phyloP scores from a whole-genome alignment of 371 early-diverging fungal genomes.

The Actinomortierella wolfii region DNA sequence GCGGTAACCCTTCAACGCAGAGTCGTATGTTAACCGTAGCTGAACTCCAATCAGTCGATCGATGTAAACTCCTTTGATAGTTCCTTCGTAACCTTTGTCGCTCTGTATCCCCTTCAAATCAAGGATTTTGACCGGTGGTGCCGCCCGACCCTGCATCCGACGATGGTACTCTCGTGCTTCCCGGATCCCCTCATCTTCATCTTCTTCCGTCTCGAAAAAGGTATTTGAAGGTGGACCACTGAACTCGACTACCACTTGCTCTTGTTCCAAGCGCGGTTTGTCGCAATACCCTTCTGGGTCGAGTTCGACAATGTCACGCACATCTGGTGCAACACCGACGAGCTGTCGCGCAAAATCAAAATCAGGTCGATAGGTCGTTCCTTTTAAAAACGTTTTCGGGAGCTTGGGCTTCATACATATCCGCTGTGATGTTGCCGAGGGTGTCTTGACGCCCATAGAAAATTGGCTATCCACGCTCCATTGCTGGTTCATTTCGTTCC shows the following conservation, averaged over 20 bases:
- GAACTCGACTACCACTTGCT: slow-evolving; percentile 30
- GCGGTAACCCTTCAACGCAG: slow-evolving; percentile 23
- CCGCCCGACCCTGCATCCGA: too few species aligned
- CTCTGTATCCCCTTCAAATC: too few species aligned
- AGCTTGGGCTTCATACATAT: not conserved
- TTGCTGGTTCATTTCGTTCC: too few species aligned
- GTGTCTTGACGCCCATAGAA: not conserved
- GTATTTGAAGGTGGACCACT: slow-evolving; percentile 27
- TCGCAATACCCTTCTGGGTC: slow-evolving; percentile 41
- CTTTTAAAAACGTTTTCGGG: slow-evolving; percentile 20
- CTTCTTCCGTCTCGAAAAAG: slow-evolving; percentile 12
- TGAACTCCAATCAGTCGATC: slow-evolving; percentile 28
- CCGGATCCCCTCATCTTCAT: not conserved
- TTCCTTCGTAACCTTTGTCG: too few species aligned
- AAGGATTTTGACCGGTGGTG: too few species aligned
- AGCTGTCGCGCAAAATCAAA: slow-evolving; percentile 48
- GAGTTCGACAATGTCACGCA: slow-evolving; percentile 20
- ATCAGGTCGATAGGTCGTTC: slow-evolving; percentile 43
- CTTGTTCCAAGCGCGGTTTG: slow-evolving; percentile 26
- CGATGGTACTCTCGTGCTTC: not conserved
- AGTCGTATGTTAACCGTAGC: slow-evolving; percentile 37
- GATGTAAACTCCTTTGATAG: slow-evolving; percentile 41
- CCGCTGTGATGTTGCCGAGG: slow-evolving; percentile 7
- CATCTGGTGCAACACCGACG: slow-evolving; percentile 33
- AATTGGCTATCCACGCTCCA: too few species aligned